These are phyloP conservation scores for Sarocladiaceae sp. DNA, from an alignment of 2,329 filamentous ascomycete genomes.

Conservation along the genomic window DNA sequence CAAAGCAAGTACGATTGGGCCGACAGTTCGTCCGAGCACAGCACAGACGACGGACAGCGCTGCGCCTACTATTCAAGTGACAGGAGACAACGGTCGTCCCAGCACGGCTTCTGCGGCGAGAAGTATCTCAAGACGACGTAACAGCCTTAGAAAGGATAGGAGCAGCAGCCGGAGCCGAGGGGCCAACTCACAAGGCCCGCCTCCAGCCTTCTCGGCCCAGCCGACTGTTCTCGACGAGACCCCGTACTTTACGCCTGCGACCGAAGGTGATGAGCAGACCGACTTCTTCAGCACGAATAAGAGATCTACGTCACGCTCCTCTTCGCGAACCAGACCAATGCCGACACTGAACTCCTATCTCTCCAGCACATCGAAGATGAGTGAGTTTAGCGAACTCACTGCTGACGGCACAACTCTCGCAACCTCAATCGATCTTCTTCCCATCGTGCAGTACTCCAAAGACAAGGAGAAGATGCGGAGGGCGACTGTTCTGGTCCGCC, in stretches of 20 bases:
- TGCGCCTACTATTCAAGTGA: slow-evolving; percentile 74
- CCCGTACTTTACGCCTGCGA: slow-evolving; percentile 43
- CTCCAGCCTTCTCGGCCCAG: slow-evolving; percentile 22
- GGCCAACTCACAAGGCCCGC: slow-evolving; percentile 32
- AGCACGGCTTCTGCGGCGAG: slow-evolving; percentile 31
- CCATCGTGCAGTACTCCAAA: slow-evolving; percentile 50
- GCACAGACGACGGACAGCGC: slow-evolving; percentile 37
- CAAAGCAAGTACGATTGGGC: slow-evolving; percentile 24
- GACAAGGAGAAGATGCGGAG: slow-evolving; percentile 48
- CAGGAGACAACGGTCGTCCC: slow-evolving; percentile 52
- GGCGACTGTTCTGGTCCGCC: slow-evolving; percentile 59
- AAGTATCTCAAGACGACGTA: slow-evolving; percentile 44
- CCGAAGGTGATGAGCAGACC: slow-evolving; percentile 33
- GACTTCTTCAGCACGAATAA: slow-evolving; percentile 35
- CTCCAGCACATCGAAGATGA: slow-evolving; percentile 34
- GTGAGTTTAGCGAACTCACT: slow-evolving; percentile 34
- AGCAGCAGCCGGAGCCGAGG: slow-evolving; percentile 44
- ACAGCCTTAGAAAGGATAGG: slow-evolving; percentile 50
- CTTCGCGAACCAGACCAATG: slow-evolving; percentile 38
- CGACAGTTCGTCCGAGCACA: slow-evolving; percentile 29
- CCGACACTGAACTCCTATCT: slow-evolving; percentile 42
- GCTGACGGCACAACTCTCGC: slow-evolving; percentile 33
- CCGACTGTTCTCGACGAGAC: slow-evolving; percentile 44
- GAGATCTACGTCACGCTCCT: slow-evolving; percentile 20
- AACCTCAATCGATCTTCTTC: slow-evolving; percentile 41